phyloP scores from a whole-genome alignment of 345 rosid genomes.

The Corchorus olitorius region DNA sequence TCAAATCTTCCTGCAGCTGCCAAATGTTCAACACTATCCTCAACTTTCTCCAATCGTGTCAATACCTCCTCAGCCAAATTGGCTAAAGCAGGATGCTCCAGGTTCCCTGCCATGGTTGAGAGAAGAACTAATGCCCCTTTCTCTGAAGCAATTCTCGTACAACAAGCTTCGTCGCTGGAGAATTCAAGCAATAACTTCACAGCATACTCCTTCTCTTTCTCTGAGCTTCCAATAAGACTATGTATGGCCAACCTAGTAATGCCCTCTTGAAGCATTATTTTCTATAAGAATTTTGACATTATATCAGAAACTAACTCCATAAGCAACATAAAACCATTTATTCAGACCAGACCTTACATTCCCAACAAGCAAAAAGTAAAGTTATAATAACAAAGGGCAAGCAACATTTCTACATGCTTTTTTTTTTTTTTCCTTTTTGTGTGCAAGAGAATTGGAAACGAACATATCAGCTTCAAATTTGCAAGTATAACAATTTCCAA shows the following conservation, averaged over 20 bases:
- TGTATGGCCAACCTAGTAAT: constrained; percentile 42
- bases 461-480: background rate
- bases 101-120: constrained; percentile 42
- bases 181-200: constrained; percentile 44
- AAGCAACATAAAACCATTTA: background rate
- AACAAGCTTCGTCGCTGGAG: constrained; percentile 39
- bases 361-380: background rate
- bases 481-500: background rate
- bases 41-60: constrained; percentile 35
- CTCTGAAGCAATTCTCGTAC: constrained; percentile 39
- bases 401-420: background rate
- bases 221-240: constrained; percentile 46
- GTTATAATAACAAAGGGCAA: constrained; percentile 9
- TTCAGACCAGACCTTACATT: background rate
- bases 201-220: constrained; percentile 42
- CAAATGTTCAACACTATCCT: constrained; percentile 35
- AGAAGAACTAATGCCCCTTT: constrained; percentile 52
- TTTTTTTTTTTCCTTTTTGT: background rate
- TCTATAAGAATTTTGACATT: constrained; percentile 24
- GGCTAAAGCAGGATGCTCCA: constrained; percentile 42
- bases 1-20: constrained; percentile 51
- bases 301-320: constrained; percentile 11
- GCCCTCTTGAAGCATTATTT: constrained; percentile 50
- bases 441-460: background rate
- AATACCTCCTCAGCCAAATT: constrained; percentile 46